Conservation (phyloP, 139 green algal species). For the Micromonas commoda region DNA sequence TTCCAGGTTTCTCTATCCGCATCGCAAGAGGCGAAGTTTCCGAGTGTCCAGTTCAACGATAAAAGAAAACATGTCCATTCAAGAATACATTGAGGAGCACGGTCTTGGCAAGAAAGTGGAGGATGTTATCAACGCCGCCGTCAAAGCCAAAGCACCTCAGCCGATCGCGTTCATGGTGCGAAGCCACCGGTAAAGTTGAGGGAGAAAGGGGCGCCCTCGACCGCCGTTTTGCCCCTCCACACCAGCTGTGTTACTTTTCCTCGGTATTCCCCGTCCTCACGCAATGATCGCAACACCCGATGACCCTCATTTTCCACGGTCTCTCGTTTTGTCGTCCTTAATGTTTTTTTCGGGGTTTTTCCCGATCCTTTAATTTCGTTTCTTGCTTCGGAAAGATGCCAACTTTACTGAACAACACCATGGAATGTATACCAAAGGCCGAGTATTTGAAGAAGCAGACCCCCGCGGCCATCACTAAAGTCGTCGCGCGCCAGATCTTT, state of each 20-base stretch:
- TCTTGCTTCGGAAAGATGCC: background rate
- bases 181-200: no score
- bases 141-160: conserved; percentile 84
- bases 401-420: background rate
- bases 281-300: no score
- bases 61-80: conserved; percentile 38
- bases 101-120: conserved; percentile 76
- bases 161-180: conserved; percentile 82
- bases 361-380: background rate
- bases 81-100: conserved; percentile 89
- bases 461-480: conserved; percentile 66
- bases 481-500: conserved; percentile 88
- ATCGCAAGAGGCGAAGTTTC: no score
- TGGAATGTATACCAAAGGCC: conserved; percentile 33
- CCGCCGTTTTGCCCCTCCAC: no score
- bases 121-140: conserved; percentile 81
- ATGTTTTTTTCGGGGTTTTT: background rate
- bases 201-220: no score
- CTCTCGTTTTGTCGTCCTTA: no score
- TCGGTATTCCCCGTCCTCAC: background rate
- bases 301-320: no score
- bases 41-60: no score
- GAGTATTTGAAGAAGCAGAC: conserved; percentile 33
- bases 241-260: no score
- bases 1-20: no score